Evolutionary conservation across 352 stramenopile genomes (phyloP), one percentile per base, ranked within the genome.

Genomic region (Pythium phragmitis): DNA sequence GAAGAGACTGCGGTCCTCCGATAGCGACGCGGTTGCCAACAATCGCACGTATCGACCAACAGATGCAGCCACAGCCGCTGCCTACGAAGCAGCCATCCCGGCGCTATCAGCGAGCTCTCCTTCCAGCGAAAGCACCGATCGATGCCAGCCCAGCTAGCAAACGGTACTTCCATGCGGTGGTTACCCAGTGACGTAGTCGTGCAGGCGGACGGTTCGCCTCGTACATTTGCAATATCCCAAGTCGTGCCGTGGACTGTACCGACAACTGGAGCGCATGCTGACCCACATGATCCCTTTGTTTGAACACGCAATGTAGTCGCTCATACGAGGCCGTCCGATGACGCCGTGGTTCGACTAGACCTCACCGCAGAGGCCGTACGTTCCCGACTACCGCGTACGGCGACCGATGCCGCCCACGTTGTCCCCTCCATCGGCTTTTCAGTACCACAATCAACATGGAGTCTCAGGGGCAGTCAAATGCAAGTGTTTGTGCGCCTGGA

Each of bases 171-270:
- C n/a, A n/a, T 2, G 16, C 36, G 17, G 19, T 57, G 57, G 57
- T 33, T 65, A 14, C 57, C 57, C n/a, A 57, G 57, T 33, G 57
- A 65, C 2, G 33, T 65, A 1, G 5, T 28, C 26, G 36, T 65
- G 1, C 4, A 57, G 13, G 3, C 19, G 12, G 46, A 49, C 36
- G 57, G 57, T 57, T 65, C 42, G 57, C 46, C 1, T 65, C 57
- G 9, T 57, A 65, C 46, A 65, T 65, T 33, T 28, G 41, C 46
- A 65, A 57, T 30, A 65, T 28, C 57, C 57, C 30, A 47, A 52
- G 33, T 16, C 48, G 2, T 57, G 57, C 13, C 33, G 37, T 8
- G 7, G 12, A 11, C 34, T 65, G 23, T 65, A 65, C 48, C 0
- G 8, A 13, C 13, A 13, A 14, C 46, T 58, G 13, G 48, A 65